Evolutionary conservation across 2,329 filamentous ascomycete genomes (phyloP), one percentile per base, ranked within the genome.

Genomic region (Podosphaera xanthii): DNA sequence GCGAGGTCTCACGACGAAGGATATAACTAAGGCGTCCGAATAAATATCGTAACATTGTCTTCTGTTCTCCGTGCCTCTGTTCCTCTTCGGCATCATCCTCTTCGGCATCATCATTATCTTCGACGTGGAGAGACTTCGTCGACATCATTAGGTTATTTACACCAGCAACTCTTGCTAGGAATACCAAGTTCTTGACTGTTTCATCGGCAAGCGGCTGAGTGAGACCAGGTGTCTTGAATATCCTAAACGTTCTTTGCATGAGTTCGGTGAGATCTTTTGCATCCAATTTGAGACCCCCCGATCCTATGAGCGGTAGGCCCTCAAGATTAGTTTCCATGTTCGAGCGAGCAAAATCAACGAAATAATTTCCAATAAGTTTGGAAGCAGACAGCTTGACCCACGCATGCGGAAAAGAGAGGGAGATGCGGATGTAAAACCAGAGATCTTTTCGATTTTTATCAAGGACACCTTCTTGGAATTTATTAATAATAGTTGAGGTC

Each of bases 21-120:
- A 94, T 83, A 61, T 81, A 82, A 0, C 87, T 85, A 2, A 94
- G 77, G 65, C 87, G 84, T 65, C 81, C 79, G 68, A 95, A 84
- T 59, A 97, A 76, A 70, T 87, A 90, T 61, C 83, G 77, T 36
- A 94, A 75, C 2, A 77, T 77, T 2, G 76, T 73, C 62, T 75
- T 74, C 9, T 66, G 59, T 58, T 66, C 62, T 5, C 75, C 74
- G 0, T 73, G 72, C 12, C 73, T 72, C 0, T 74, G 73, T 3
- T 73, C 73, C 1, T 73, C 72, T 2, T 70, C 72, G 14, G 67
- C 72, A 60, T 60, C 67, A 6, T 71, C 70, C 2, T 73, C 71
- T 9, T 71, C 72, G 22, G 8, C 22, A 12, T 53, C 49, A 10
- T 53, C 52, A 2, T 33, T 3, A 10, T 55, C 52, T 36, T 35